phyloP scores from a whole-genome alignment of 1,284 basidiomycete genomes.

The Naganishia cerealis region DNA sequence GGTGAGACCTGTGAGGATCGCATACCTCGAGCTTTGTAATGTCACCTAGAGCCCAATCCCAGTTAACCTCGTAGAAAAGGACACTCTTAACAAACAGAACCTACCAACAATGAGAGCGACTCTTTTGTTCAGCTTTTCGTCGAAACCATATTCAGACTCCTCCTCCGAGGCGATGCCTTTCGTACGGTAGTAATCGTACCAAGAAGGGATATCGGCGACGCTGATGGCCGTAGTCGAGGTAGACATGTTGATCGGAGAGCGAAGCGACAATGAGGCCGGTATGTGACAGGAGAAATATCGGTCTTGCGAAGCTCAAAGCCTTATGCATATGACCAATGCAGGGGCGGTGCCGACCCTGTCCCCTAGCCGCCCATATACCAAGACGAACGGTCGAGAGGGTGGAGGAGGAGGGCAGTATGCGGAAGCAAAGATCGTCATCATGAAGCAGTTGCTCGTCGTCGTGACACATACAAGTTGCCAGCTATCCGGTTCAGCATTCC shows the following conservation, averaged over 20 bases:
- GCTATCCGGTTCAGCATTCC: too few species aligned
- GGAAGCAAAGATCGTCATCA: not conserved
- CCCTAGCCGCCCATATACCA: not conserved
- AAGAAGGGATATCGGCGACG: conserved; percentile 11
- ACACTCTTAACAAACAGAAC: not conserved
- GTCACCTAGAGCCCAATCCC: conserved; percentile 40
- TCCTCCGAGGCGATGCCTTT: not conserved
- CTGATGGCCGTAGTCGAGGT: conserved; percentile 1
- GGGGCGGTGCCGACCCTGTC: not conserved
- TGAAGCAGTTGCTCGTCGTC: not conserved
- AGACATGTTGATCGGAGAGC: conserved; percentile 1
- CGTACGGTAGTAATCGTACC: conserved; percentile 13
- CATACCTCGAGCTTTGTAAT: conserved; percentile 50
- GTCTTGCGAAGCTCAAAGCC: not conserved
- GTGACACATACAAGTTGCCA: not conserved
- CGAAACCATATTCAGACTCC: conserved; percentile 16
- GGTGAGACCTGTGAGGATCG: not conserved
- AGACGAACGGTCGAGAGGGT: not conserved
- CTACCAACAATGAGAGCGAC: conserved; percentile 17
- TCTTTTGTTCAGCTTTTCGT: conserved; percentile 20
- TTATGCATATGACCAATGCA: not conserved
- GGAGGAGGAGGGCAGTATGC: conserved; percentile 1
- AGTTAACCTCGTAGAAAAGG: not conserved
- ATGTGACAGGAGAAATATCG: not conserved
- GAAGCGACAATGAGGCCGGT: not conserved